Base-by-base conservation (phyloP, 768 basidiomycete genomes). In the Rhizopogon roseolus region DNA sequence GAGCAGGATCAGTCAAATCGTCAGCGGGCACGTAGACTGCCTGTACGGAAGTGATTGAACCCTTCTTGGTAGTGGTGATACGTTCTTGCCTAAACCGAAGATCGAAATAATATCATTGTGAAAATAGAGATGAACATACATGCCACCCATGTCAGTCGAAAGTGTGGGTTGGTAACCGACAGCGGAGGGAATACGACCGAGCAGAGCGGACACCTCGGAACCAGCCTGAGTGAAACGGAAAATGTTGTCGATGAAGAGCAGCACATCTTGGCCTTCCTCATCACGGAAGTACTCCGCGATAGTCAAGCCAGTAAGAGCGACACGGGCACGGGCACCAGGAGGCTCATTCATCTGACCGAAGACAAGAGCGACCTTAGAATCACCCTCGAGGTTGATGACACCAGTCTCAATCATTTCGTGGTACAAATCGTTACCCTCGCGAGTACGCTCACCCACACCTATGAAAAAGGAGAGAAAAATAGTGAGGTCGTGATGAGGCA, bases 261-360 rank as follows among this genome's bases (percentile, higher is more conserved):
- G 83, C 81, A 99, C 97, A 74, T 99, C 97, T 76, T 99, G 97
- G 60, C 97, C 97, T 79, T 99, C 96, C 79, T 98, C 96, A 66
- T 99, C 97, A 86, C 97, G 95, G 97, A 99, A 99, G 80, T 98
- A 99, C 78, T 99, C 97, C 61, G 97, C 97, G 64, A 98, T 98
- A 69, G 97, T 99, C 56, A 99, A 79, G 75, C 97, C 97, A 64
- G 97, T 98, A 66, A 99, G 86, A 60, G 97, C 97, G 66, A 99
- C 97, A 90, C 97, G 97, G 67, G 97, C 97, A 85, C 97, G 95
- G 63, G 97, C 97, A 85, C 97, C 97, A 65, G 97, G 97, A 71
- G 97, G 97, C 81, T 99, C 97, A 79, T 99, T 99, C 97, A 99
- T 99, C 79, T 99, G 97, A 81, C 97, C 97, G 80, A 99, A 99